A percentile compares a stretch with the other conserved stretches of the same genome.
Conservation (phyloP, 1,284 basidiomycete genomes). For the Malassezia brasiliensis region DNA sequence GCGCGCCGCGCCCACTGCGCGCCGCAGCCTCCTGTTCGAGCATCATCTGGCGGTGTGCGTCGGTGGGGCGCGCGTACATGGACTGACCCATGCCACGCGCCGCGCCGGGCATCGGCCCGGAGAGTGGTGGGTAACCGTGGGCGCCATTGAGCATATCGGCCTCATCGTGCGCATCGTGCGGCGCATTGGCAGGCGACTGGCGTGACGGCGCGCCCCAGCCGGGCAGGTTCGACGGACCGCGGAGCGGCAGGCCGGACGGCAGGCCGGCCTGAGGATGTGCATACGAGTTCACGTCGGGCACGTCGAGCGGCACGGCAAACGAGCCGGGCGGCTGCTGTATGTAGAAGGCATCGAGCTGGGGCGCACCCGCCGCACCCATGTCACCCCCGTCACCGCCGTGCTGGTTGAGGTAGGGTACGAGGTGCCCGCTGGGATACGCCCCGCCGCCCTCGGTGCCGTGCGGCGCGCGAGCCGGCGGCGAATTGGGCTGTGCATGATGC, state of each 20-base stretch:
- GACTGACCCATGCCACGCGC: conserved; percentile 1
- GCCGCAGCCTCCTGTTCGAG: conserved; percentile 3
- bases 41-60: conserved; percentile 10
- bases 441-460: neutral
- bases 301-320: conserved; percentile 15
- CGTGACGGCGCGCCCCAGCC: conserved; percentile 13
- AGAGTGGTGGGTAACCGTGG: conserved; percentile 2
- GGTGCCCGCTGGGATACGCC: conserved; percentile 7
- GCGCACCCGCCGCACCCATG: conserved; percentile 3
- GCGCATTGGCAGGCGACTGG: neutral
- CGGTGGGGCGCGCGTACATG: conserved; percentile 7
- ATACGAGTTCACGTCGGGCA: conserved; percentile 13
- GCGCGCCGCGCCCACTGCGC: conserved; percentile 2
- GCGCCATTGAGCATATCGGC: conserved; percentile 6
- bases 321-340: conserved; percentile 17
- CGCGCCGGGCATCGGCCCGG: conserved; percentile 1
- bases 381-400: conserved; percentile 8
- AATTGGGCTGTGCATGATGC: conserved; percentile 2
- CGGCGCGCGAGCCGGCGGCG: conserved; percentile 3
- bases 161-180: conserved; percentile 14
- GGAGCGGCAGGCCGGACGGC: conserved; percentile 8
- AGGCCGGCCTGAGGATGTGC: conserved; percentile 1
- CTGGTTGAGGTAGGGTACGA: conserved; percentile 15
- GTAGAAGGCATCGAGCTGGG: conserved; percentile 16
- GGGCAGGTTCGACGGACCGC: conserved; percentile 9